Conservation (phyloP, 768 basidiomycete genomes). For the Russula dissimulans region DNA sequence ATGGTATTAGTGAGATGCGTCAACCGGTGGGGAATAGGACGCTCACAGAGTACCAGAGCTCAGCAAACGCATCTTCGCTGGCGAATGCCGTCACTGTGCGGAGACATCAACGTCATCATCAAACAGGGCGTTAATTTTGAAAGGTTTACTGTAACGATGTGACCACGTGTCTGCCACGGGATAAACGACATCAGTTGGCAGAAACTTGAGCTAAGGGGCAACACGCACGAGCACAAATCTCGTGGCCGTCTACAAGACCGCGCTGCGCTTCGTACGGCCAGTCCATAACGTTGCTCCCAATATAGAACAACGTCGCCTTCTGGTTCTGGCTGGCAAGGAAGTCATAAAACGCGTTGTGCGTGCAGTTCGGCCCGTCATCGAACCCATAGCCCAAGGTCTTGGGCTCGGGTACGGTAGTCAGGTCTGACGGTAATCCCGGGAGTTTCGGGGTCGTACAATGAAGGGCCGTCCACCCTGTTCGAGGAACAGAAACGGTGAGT, state of each 20-base stretch:
- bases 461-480: slow-evolving; percentile 33
- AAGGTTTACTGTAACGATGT: slow-evolving; percentile 34
- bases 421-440: slow-evolving; percentile 35
- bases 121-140: not conserved
- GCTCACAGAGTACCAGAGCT: slow-evolving; percentile 61
- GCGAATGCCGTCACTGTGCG: slow-evolving; percentile 45
- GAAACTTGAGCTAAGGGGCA: not conserved
- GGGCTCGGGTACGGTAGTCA: slow-evolving; percentile 45
- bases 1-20: not conserved
- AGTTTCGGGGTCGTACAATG: slow-evolving; percentile 42
- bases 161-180: slow-evolving; percentile 37
- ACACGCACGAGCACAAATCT: slow-evolving; percentile 45
- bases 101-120: not conserved
- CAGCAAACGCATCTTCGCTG: slow-evolving; percentile 63
- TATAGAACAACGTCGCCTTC: slow-evolving; percentile 57
- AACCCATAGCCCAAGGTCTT: slow-evolving; percentile 50
- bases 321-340: slow-evolving; percentile 43
- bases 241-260: slow-evolving; percentile 45
- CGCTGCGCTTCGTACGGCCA: slow-evolving; percentile 51
- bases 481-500: not conserved
- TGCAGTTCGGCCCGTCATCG: slow-evolving; percentile 59
- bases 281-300: slow-evolving; percentile 48
- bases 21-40: not conserved
- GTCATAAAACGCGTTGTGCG: slow-evolving; percentile 54
- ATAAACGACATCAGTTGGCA: not conserved